Evolutionary conservation across 169 alveolate species (phyloP), one percentile per base, ranked within the genome.

Genomic region (Plasmodium inui): DNA sequence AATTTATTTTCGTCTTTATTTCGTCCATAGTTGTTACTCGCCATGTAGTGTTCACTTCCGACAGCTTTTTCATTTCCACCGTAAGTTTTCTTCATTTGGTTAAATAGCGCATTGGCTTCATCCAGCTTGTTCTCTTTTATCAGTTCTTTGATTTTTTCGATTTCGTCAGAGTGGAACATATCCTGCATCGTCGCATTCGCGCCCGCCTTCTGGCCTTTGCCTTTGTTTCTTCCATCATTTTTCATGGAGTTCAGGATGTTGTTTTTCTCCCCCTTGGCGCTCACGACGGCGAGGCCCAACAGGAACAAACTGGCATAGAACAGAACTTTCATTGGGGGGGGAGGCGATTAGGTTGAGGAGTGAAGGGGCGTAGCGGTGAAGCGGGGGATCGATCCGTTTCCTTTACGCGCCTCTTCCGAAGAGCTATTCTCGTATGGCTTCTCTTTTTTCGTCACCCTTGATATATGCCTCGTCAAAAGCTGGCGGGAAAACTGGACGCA

Each of bases 61-160:
- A 2, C 30, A 39, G 32, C 34, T 4, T 74, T 39, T 74, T 0
- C 55, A 10, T 74, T 74, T 1, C 5, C 8, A 10, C 5, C 17
- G 44, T 39, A 17, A 2, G 6, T 22, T 30, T 61, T 78, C 32
- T 89, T 55, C 76, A 89, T 37, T 89, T 89, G 83, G 46, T 89
- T 78, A 78, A 89, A 78, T 67, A 89, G 50, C 44, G 41, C 34
- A 10, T 37, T 79, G 28, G 94, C 94, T 78, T 89, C 89, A 17
- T 57, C 83, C 9, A 89, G 12, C 71, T 79, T 89, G 72, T 89
- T 89, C 44, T 89, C 79, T 71, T 19, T 39, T 39, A 89, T 55
- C 57, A 89, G 26, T n/a, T 89, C 30, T 61, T 89, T 89, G 9
- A 89, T 79, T 67, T 79, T 89, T 37, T 89, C 90, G n/a, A 89